A percentile compares a stretch with the other conserved stretches of the same genome.
These are phyloP conservation scores for Geosiphon pyriformis DNA, from an alignment of 192 early-diverging fungal genomes.

Conservation along the genomic window DNA sequence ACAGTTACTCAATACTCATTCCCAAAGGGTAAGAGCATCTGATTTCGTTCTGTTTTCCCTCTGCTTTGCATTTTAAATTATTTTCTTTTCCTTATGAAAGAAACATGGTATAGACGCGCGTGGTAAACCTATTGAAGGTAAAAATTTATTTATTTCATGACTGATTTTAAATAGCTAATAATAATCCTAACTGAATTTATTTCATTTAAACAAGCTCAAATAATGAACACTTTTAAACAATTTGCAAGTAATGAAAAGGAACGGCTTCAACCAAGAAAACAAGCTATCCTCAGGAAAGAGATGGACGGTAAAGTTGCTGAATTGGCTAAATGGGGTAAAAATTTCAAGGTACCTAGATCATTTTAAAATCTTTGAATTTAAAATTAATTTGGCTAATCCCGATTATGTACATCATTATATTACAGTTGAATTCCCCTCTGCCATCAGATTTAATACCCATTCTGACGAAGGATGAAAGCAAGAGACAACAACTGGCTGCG, in stretches of 20 bases:
- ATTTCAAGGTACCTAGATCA: constrained; percentile 58
- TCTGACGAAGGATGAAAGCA: constrained; percentile 48
- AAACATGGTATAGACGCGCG: constrained; percentile 16
- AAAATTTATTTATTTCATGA: too few relatives aligned
- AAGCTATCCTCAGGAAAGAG: constrained; percentile 66
- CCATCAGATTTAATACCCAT: constrained; percentile 79
- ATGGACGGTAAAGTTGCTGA: constrained; percentile 71
- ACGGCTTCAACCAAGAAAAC: constrained; percentile 67
- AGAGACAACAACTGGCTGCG: not conserved
- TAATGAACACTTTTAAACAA: constrained; percentile 46
- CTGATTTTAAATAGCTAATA: too few relatives aligned
- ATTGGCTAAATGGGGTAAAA: constrained; percentile 73
- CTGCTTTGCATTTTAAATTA: not conserved
- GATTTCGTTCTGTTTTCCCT: not conserved
- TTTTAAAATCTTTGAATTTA: too few relatives aligned
- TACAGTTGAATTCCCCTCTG: constrained; percentile 69
- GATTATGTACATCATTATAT: not conserved
- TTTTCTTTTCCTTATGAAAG: not conserved
- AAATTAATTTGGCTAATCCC: too few relatives aligned
- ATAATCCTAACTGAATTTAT: too few relatives aligned
- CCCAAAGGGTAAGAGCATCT: not conserved
- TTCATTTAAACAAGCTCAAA: constrained; percentile 50
- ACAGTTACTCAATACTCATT: not conserved
- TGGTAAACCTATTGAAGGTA: constrained; percentile 21
- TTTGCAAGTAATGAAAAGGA: constrained; percentile 78